A percentile compares a stretch with the other conserved stretches of the same genome.
phyloP scores from a whole-genome alignment of 1,284 basidiomycete species.

The Boletus subluridellus region DNA sequence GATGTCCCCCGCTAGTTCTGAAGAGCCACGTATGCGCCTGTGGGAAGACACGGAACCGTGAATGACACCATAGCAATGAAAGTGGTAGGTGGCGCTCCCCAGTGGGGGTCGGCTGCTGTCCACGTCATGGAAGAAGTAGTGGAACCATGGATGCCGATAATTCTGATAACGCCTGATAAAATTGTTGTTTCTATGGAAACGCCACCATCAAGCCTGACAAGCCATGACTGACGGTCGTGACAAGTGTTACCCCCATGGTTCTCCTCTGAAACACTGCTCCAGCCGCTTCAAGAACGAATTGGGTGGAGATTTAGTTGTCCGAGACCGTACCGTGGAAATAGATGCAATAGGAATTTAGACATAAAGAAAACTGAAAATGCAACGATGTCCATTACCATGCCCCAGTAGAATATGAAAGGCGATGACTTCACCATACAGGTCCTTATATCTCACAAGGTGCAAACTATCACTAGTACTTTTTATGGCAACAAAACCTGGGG shows the following conservation, averaged over 20 bases:
- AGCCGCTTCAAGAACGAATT: background rate
- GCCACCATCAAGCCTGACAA: background rate
- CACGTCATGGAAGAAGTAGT: background rate
- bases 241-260: background rate
- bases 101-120: background rate
- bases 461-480: background rate
- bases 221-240: background rate
- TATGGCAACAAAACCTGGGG: conserved; percentile 27
- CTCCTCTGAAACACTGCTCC: background rate
- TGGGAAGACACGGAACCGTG: background rate
- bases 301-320: background rate
- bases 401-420: conserved; percentile 1
- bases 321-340: background rate
- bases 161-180: background rate
- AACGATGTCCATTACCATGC: conserved; percentile 16
- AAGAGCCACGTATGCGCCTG: background rate
- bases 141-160: too few species aligned
- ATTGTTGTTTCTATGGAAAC: background rate
- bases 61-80: background rate
- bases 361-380: conserved; percentile 25
- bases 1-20: background rate
- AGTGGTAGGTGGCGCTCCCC: background rate
- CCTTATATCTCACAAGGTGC: background rate
- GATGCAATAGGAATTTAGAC: conserved; percentile 19
- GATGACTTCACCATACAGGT: conserved; percentile 8